Evolutionary conservation across 176 grass and related monocot genomes (phyloP), one percentile per base, ranked within the genome.

Genomic region (Melocanna baccifera): DNA sequence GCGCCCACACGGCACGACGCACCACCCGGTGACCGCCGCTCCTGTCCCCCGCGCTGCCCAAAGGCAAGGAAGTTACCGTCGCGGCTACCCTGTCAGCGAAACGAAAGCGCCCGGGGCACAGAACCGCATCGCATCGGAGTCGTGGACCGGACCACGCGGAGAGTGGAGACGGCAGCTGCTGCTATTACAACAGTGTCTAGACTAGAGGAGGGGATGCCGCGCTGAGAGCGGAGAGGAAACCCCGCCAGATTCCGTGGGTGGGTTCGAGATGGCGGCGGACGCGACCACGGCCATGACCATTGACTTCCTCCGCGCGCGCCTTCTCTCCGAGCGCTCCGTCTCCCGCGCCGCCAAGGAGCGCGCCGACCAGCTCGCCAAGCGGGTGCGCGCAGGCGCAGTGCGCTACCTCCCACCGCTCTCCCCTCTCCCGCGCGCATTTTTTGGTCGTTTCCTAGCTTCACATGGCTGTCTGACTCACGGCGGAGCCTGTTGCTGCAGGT

Each of bases 281-380:
- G 83, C 83, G 66, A 86, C 89, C 18, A 91, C 93, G 32, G 84
- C 88, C 30, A 99, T 99, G 96, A 99, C 96, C 66, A 96, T 99
- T 32, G 96, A 96, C 80, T 99, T 99, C 88, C 89, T 99, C 69
- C 96, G 96, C 23, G 96, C 93, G 70, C 89, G 96, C 64, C 92
- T 99, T 26, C 96, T 99, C 80, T 94, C 93, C 15, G 96, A 99
- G 85, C 91, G 96, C 83, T 90, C 91, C 57, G 81, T 99, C 80
- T 99, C 96, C 67, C 91, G 90, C 79, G 88, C 91, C 71, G 83
- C 93, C 55, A 99, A 92, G 88, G 93, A 99, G 69, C 94, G 91
- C 61, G 88, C 91, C 55, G 89, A 96, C 84, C 96, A 91, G 86
- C 83, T 99, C 62, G 69, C 89, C 63, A 88, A 61, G 72, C 92